Evolutionary conservation across 2,329 filamentous ascomycete genomes (phyloP).

Genomic region (Aschersonia sp.): DNA sequence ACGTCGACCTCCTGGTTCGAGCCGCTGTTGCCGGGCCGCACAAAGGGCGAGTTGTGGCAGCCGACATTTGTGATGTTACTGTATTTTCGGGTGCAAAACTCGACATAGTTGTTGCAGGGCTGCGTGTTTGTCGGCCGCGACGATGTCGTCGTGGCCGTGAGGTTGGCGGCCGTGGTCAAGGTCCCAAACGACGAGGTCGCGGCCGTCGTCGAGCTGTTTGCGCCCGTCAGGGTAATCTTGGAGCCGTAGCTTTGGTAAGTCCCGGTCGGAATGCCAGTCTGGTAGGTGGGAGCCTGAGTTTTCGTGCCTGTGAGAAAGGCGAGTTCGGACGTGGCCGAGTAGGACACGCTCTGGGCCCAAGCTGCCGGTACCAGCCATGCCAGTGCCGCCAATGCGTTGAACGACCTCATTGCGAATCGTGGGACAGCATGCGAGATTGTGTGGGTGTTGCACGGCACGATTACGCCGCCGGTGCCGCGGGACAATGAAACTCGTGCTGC

Average conservation of each 20-base stretch:
- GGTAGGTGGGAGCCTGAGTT: conserved; percentile 21
- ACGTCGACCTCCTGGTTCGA: conserved; percentile 62
- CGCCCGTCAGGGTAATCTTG: conserved; percentile 24
- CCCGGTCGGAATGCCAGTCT: conserved; percentile 25
- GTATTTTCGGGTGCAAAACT: conserved; percentile 64
- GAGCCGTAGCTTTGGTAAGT: conserved; percentile 29
- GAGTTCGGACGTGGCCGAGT: conserved; percentile 17
- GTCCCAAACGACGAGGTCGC: conserved; percentile 16
- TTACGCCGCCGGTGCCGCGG: background rate
- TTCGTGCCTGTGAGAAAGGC: conserved; percentile 22
- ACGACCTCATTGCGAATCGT: conserved; percentile 10
- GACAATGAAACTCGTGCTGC: background rate
- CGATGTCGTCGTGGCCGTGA: conserved; percentile 19
- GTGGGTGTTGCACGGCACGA: background rate
- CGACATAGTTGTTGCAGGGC: conserved; percentile 65
- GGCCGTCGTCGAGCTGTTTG: conserved; percentile 17
- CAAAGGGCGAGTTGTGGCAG: conserved; percentile 73
- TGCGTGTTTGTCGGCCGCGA: conserved; percentile 50
- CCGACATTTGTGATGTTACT: conserved; percentile 69
- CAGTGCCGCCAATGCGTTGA: conserved; percentile 1
- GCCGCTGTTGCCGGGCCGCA: conserved; percentile 52
- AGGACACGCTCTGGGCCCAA: conserved; percentile 12
- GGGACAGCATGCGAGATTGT: background rate
- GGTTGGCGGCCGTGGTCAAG: conserved; percentile 25
- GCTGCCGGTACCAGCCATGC: conserved; percentile 10